Evolutionary conservation across 2,329 filamentous ascomycete species (phyloP).

Genomic region (Fusarium sp.): DNA sequence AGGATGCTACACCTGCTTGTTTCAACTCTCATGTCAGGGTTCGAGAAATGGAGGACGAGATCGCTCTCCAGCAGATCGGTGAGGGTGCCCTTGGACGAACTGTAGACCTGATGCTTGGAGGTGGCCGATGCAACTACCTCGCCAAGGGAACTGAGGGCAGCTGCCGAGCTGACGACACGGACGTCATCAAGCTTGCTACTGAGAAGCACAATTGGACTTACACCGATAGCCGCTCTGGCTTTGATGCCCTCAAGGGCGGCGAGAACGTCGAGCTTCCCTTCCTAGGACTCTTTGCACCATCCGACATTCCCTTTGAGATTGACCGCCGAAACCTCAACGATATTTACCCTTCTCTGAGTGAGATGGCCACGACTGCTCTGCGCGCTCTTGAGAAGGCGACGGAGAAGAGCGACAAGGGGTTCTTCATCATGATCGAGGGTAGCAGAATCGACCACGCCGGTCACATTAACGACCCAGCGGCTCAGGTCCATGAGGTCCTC

Average conservation of each 20-base stretch:
- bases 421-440: constrained; percentile 99
- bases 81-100: constrained; percentile 87
- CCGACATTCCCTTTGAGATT: constrained; percentile 92
- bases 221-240: constrained; percentile 76
- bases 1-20: constrained; percentile 95
- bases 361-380: constrained; percentile 90
- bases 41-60: constrained; percentile 85
- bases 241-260: constrained; percentile 79
- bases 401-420: constrained; percentile 85
- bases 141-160: constrained; percentile 84
- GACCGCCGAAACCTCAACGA: constrained; percentile 85
- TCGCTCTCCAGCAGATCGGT: constrained; percentile 92
- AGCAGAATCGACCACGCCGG: constrained; percentile 96
- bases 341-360: constrained; percentile 86
- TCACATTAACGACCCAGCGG: constrained; percentile 84
- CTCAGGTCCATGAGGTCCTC: constrained; percentile 91
- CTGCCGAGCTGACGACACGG: constrained; percentile 82
- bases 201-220: constrained; percentile 85
- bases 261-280: constrained; percentile 80
- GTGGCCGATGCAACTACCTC: constrained; percentile 92
- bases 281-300: constrained; percentile 84
- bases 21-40: constrained; percentile 90
- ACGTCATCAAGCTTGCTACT: constrained; percentile 79
- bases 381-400: constrained; percentile 85
- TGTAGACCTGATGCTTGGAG: constrained; percentile 93